A percentile compares a stretch with the other conserved stretches of the same genome.
These are phyloP conservation scores for Tetrapisispora phaffii DNA, from an alignment of 805 yeast species.

Conservation along the genomic window DNA sequence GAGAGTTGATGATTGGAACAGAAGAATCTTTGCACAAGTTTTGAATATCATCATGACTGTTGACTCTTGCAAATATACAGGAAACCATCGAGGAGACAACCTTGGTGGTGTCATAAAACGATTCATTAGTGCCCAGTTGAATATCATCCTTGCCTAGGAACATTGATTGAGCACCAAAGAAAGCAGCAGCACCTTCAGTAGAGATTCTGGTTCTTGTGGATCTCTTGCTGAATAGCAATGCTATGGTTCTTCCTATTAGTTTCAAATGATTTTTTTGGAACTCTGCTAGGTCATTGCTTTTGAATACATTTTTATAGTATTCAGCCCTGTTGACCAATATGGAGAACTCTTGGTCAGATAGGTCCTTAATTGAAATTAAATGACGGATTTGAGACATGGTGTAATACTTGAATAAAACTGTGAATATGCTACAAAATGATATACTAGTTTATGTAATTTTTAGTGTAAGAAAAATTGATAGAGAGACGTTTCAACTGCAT, in stretches of 20 bases:
- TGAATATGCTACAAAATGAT: no score
- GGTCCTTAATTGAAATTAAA: constrained; percentile 70
- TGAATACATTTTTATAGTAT: constrained; percentile 58
- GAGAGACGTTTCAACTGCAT: no score
- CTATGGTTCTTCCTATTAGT: constrained; percentile 70
- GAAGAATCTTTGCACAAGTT: constrained; percentile 67
- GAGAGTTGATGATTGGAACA: constrained; percentile 88
- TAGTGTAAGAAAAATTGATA: no score
- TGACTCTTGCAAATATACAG: constrained; percentile 94
- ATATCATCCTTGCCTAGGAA: constrained; percentile 93
- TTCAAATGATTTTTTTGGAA: constrained; percentile 36
- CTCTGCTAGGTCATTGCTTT: constrained; percentile 37
- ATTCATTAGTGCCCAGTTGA: constrained; percentile 92
- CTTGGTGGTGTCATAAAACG: constrained; percentile 76
- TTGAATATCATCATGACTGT: constrained; percentile 70
- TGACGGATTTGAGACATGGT: constrained; percentile 40
- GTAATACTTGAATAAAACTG: no score
- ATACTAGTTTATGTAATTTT: no score
- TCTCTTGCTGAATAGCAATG: constrained; percentile 79
- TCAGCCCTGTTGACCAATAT: constrained; percentile 67
- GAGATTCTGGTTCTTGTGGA: constrained; percentile 93
- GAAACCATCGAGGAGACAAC: constrained; percentile 94
- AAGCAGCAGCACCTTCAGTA: constrained; percentile 86
- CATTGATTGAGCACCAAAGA: constrained; percentile 93
- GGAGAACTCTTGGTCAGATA: constrained; percentile 60